phyloP scores from a whole-genome alignment of 805 yeast genomes.

The Alloascoidea hylecoeti region DNA sequence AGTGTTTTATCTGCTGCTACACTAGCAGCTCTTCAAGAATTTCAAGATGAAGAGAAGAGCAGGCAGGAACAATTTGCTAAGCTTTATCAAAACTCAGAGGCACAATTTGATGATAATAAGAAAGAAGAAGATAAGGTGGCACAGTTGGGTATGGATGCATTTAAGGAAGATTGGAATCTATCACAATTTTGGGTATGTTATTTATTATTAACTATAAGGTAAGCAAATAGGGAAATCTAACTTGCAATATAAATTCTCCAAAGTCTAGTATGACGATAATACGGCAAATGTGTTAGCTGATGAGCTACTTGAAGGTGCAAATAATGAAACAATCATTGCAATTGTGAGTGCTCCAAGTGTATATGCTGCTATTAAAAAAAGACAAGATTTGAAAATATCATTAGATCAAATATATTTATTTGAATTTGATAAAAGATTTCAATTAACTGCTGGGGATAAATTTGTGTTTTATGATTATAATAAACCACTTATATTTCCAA shows the following conservation, averaged over 20 bases:
- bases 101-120: constrained; percentile 24
- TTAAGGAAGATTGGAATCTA: constrained; percentile 87
- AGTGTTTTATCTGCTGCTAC: constrained; percentile 28
- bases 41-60: constrained; percentile 46
- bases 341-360: constrained; percentile 88
- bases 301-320: constrained; percentile 68
- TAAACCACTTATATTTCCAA: constrained; percentile 48
- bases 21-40: constrained; percentile 44
- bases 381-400: constrained; percentile 39
- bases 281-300: constrained; percentile 60
- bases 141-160: constrained; percentile 44
- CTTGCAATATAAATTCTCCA: too few relatives aligned
- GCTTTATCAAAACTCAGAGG: constrained; percentile 43
- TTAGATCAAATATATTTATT: constrained; percentile 49
- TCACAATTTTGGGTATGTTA: constrained; percentile 65
- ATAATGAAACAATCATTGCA: constrained; percentile 53
- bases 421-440: constrained; percentile 72
- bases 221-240: too few relatives aligned
- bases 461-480: constrained; percentile 70
- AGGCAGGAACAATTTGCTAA: constrained; percentile 41
- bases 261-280: constrained; percentile 46
- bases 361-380: constrained; percentile 61
- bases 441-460: constrained; percentile 49
- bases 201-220: not conserved
- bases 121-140: constrained; percentile 16